Evolutionary conservation across 768 basidiomycete genomes (phyloP).

Genomic region (Tulasnella sp.): DNA sequence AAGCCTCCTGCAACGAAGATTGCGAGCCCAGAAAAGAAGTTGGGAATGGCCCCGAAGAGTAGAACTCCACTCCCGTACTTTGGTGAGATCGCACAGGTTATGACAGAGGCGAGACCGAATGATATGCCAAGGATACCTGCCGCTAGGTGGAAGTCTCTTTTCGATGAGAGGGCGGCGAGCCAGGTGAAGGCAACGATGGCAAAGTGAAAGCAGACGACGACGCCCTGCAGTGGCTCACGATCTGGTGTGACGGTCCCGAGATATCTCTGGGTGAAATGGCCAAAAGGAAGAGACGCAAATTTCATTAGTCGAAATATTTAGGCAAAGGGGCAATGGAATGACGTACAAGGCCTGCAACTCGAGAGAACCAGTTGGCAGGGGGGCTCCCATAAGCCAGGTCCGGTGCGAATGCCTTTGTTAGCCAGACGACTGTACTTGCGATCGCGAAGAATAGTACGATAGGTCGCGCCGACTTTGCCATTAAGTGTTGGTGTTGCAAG

Average conservation of each 20-base stretch:
- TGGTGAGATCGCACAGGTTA: constrained; percentile 2
- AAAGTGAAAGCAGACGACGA: not conserved
- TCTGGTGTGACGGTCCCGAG: not conserved
- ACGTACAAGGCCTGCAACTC: not conserved
- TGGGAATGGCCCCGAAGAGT: not conserved
- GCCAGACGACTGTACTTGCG: not conserved
- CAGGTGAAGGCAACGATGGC: not conserved
- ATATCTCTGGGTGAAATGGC: not conserved
- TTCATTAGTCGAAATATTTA: not conserved
- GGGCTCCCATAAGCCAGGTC: not conserved
- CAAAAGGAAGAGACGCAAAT: too few species aligned
- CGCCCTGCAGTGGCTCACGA: not conserved
- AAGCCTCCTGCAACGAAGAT: not conserved
- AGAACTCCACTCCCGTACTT: constrained; percentile 7
- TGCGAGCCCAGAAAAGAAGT: not conserved
- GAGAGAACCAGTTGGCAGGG: not conserved
- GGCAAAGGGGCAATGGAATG: not conserved
- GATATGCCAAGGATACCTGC: not conserved
- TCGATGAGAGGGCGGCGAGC: not conserved
- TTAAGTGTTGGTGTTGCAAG: not conserved
- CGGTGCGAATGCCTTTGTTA: not conserved
- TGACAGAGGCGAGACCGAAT: not conserved
- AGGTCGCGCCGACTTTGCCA: not conserved
- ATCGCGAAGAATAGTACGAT: not conserved
- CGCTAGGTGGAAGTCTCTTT: not conserved